Base-by-base conservation (phyloP, 1,139 yeast genomes). In the Diutina scorzettiae region DNA sequence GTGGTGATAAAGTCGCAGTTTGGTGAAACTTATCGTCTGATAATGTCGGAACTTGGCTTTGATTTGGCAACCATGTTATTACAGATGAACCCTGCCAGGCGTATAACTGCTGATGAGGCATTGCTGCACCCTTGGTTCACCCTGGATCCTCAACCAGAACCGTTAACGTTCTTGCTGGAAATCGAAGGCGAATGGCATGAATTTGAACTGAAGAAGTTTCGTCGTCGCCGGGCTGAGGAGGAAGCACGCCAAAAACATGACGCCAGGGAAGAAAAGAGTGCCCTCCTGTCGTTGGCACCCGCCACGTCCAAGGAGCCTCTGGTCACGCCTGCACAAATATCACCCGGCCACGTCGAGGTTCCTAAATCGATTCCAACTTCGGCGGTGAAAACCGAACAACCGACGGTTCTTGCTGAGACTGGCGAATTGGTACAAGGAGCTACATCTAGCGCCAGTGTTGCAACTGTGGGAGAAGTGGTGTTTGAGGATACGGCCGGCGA, bases 131-230 rank as follows among this genome's bases (percentile, higher is more conserved):
- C 77, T 32, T 87, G 96, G 95, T 65, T 86, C 43, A 62, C 67
- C 2, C 55, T 67, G 32, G 61, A 71, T 2, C 96, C 96, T 0
- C 73, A 71, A 47, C 78, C 81, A 2, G 64, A 71, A 40, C 56
- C 58, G 5, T 59, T 78, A 42, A 63, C 63, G 12, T 70, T 79
- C 45, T 63, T 81, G 49, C 64, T 70, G 41, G 74, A 71, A 14
- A 63, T 80, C 34, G 70, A 72, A 44, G 87, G 87, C 2, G 97
- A 93, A 58, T 89, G 97, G 94, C 98, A 91, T 56, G 98, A 91
- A 56, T 89, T 82, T 58, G 98, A 91, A 56, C 94, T 96, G 4
- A 87, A 91, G 59, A 81, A 79, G 61, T 76, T 85, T 53, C 68
- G 93, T 53, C 70, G 84, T 50, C 12, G 12, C 11, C 20, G 21